Evolutionary conservation across 164 flowering plant genomes (phyloP), one percentile per base, ranked within the genome.

Genomic region (Tetrastigma voinierianum): DNA sequence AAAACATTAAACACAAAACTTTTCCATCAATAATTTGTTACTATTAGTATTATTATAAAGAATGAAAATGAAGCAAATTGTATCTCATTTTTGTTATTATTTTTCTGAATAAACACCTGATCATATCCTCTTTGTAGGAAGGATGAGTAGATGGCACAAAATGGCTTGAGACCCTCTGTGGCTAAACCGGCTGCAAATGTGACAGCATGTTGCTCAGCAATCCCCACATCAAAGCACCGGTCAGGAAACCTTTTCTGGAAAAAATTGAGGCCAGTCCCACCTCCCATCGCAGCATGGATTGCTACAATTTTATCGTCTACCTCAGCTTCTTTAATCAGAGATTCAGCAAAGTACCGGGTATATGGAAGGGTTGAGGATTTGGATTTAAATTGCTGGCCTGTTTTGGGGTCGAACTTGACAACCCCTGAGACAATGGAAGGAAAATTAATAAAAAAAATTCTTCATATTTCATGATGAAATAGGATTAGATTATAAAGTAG

Each of bases 141-240:
- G 0, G 98, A 75, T 2, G n/a, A n/a, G 76, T 94, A 94, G 64
- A 94, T 94, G 10, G 97, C 93, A 74, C 98, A 94, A 61, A 94
- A 94, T 53, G 98, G 98, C 79, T 94, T 94, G 72, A 94, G 83
- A 45, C 98, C 98, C 65, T 94, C 98, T 1, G 90, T 61, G 16
- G 98, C 98, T 65, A 94, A 76, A 57, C 98, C 98, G 19, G 98
- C 98, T 7, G 98, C 97, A 71, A 94, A 94, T 21, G 98, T 94
- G 12, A 91, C 92, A 1, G 97, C 98, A 70, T 94, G 98, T 69
- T 94, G 98, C 81, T 94, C 98, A 7, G 98, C 98, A 46, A 94
- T 91, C 47, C 97, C 98, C 19, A 90, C 98, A 61, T 94, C 97
- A 49, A 94, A 91, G 78, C 97, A 91, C 2, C 97, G 91, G 2